Conservation (phyloP, 768 basidiomycete genomes). For the Pisolithus marmoratus region DNA sequence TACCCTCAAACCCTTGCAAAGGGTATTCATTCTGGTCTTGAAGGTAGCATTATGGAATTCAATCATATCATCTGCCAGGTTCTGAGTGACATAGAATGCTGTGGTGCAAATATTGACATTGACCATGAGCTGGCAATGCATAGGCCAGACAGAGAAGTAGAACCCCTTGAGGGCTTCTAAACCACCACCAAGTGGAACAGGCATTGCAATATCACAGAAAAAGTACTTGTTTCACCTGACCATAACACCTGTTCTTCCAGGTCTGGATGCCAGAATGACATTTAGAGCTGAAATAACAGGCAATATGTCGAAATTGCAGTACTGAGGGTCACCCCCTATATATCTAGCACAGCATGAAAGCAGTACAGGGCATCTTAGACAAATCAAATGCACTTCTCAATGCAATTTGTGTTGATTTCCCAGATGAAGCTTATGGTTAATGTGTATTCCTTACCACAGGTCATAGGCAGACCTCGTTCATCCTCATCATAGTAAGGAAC, state of each 20-base stretch:
- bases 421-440: constrained; percentile 39
- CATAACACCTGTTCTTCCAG: constrained; percentile 43
- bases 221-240: constrained; percentile 51
- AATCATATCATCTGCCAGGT: constrained; percentile 38
- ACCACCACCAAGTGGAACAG: constrained; percentile 41
- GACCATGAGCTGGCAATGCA: constrained; percentile 43
- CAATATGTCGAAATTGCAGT: constrained; percentile 38
- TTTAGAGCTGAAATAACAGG: constrained; percentile 49
- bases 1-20: constrained; percentile 62
- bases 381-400: constrained; percentile 31
- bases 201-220: constrained; percentile 33
- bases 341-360: constrained; percentile 31
- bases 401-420: constrained; percentile 38
- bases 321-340: constrained; percentile 39
- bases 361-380: neutral
- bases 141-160: constrained; percentile 35
- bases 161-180: constrained; percentile 56
- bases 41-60: constrained; percentile 44
- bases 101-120: constrained; percentile 51
- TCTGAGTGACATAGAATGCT: constrained; percentile 39
- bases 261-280: constrained; percentile 39
- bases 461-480: constrained; percentile 25
- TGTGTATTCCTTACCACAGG: constrained; percentile 37
- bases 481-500: constrained; percentile 44
- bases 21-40: constrained; percentile 53